A percentile compares a stretch with the other conserved stretches of the same genome.
Evolutionary conservation across 805 yeast species (phyloP).

Genomic region (Clavispora vitiphila): DNA sequence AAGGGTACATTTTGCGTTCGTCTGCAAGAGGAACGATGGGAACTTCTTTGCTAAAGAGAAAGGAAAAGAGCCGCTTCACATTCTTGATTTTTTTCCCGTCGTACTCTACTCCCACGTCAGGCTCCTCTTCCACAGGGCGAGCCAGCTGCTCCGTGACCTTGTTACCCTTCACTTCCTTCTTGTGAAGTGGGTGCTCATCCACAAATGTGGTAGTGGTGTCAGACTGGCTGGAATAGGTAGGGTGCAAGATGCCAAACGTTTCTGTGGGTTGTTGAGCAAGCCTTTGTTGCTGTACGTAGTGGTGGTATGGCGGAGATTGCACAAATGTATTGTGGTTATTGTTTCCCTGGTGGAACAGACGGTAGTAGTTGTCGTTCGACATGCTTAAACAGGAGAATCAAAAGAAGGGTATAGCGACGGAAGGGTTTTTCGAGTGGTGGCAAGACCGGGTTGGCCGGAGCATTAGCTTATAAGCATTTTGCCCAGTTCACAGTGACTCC

Average conservation of each 20-base stretch:
- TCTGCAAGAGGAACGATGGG: constrained; percentile 48
- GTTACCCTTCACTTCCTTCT: too few relatives aligned
- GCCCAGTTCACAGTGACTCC: background rate
- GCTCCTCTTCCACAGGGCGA: constrained; percentile 11
- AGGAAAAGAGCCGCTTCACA: constrained; percentile 50
- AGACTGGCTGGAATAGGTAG: constrained; percentile 5
- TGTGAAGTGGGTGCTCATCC: too few relatives aligned
- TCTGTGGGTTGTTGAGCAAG: background rate
- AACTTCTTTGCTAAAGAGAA: constrained; percentile 43
- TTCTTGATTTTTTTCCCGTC: constrained; percentile 19
- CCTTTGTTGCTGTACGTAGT: constrained; percentile 1
- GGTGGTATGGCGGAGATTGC: constrained; percentile 1
- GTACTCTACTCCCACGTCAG: background rate
- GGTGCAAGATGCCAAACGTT: constrained; percentile 3
- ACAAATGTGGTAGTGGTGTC: constrained; percentile 15
- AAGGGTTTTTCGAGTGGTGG: too few relatives aligned
- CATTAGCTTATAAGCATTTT: background rate
- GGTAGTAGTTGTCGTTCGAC: constrained; percentile 11
- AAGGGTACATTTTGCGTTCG: constrained; percentile 49
- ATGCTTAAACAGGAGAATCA: background rate
- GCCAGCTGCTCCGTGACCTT: background rate
- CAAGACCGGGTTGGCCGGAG: background rate
- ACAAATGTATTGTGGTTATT: background rate
- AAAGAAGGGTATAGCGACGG: background rate
- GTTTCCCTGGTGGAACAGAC: constrained; percentile 2